Evolutionary conservation across 176 grass and related monocot species (phyloP), one percentile per base, ranked within the genome.

Genomic region (Cenchrus americanus): DNA sequence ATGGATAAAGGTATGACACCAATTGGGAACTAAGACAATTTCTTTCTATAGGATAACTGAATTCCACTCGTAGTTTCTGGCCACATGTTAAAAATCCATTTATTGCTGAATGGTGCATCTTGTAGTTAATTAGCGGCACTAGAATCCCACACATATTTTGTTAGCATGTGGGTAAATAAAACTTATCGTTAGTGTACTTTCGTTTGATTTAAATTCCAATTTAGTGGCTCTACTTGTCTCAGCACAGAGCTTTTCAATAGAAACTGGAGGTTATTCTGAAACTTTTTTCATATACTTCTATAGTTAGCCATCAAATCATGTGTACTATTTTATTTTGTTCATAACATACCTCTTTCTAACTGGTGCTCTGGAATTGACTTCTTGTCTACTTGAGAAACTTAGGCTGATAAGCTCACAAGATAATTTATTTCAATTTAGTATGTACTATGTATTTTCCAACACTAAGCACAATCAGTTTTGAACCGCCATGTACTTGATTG

Each of bases 211-310:
- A 9, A 50, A 34, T 65, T 71, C 32, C 58, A 58, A 6, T 58
- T 65, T 72, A 66, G 15, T 23, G 21, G 8, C 43, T 62, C 71
- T 40, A 64, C 19, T 47, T 10, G 37, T 50, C 50, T 85, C 47
- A 44, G 48, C 77, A 77, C 48, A 77, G 14, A 70, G 15, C 3
- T 75, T 52, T 34, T 64, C 27, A 17, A 62, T 22, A 43, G 27
- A 44, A 65, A 43, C 2, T 87, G 66, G 34, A 62, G 44, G 23
- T 21, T 82, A 55, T 81, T 89, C 22, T 41, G 9, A 73, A 70
- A 71, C 3, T 64, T 69, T 67, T 46, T 57, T 37, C 62, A 7
- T 77, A 32, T 19, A 75, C 57, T 73, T 73, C 57, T 63, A 30
- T 34, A 55, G 19, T 57, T 76, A 68, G 21, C 30, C 3, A 40